phyloP scores from a whole-genome alignment of 208 protist species.

The Leishmania gerbilli region DNA sequence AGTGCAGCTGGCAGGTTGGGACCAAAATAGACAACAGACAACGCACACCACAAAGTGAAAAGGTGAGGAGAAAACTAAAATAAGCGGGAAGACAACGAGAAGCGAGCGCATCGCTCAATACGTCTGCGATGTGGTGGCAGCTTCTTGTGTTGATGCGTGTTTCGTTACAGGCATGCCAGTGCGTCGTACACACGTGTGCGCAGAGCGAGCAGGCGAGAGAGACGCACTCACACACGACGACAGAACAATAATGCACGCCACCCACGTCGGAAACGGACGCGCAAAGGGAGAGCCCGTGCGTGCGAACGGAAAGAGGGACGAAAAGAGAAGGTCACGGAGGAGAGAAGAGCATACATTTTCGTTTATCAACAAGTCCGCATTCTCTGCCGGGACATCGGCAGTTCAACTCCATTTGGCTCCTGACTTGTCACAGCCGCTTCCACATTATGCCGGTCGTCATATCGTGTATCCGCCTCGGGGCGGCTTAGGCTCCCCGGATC shows the following conservation, averaged over 20 bases:
- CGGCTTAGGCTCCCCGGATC: background rate
- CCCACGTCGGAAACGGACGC: background rate
- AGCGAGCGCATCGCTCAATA: no score
- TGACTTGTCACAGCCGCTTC: no score
- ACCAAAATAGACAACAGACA: background rate
- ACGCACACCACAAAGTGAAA: background rate
- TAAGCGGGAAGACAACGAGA: background rate
- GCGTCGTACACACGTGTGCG: background rate
- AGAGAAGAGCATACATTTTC: background rate
- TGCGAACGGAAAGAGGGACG: background rate
- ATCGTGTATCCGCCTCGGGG: background rate
- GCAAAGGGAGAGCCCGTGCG: background rate
- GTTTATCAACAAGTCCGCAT: no score
- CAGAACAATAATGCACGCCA: background rate
- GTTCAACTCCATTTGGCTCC: no score
- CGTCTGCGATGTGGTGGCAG: no score
- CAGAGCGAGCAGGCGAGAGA: background rate
- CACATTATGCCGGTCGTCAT: no score
- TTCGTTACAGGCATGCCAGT: no score
- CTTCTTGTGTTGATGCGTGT: no score
- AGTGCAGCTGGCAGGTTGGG: background rate
- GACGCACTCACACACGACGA: no score
- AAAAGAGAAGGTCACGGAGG: slow-evolving; percentile 2
- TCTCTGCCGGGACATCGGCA: no score
- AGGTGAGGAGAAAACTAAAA: background rate